These are phyloP conservation scores for Sclerotinia spermophila DNA, from an alignment of 2,329 filamentous ascomycete species.

Conservation along the genomic window DNA sequence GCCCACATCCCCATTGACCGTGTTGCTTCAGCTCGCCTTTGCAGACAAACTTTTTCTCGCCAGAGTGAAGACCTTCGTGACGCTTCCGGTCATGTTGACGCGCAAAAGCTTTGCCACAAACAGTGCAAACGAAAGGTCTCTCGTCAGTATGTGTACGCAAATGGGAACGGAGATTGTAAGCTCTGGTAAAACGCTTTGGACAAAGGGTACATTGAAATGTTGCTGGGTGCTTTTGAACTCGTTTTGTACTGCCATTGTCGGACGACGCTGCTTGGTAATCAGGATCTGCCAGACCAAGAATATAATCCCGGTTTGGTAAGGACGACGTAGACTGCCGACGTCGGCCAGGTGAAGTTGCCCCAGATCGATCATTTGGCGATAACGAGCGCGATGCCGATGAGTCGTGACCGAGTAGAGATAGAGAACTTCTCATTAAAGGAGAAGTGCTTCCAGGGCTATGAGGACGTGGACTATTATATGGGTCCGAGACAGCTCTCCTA, in stretches of 20 bases:
- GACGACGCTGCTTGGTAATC: slow-evolving; percentile 67
- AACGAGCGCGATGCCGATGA: slow-evolving; percentile 48
- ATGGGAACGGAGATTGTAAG: slow-evolving; percentile 95
- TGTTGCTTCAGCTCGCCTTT: slow-evolving; percentile 82
- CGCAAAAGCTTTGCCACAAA: slow-evolving; percentile 95
- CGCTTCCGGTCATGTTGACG: slow-evolving; percentile 96
- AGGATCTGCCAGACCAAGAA: slow-evolving; percentile 87
- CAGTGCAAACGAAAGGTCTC: slow-evolving; percentile 92
- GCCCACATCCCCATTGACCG: slow-evolving; percentile 86
- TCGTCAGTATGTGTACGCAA: slow-evolving; percentile 96
- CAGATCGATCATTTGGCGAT: slow-evolving; percentile 56
- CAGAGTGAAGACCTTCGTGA: slow-evolving; percentile 92
- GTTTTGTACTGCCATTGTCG: slow-evolving; percentile 61
- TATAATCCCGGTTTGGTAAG: slow-evolving; percentile 64
- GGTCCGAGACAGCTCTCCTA: slow-evolving; percentile 38
- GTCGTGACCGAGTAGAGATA: slow-evolving; percentile 42
- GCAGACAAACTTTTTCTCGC: slow-evolving; percentile 98
- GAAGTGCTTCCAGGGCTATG: slow-evolving; percentile 49
- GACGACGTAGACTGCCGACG: slow-evolving; percentile 61
- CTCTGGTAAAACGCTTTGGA: slow-evolving; percentile 91
- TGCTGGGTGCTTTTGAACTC: slow-evolving; percentile 95
- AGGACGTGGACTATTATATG: slow-evolving; percentile 45
- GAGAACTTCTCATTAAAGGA: slow-evolving; percentile 51
- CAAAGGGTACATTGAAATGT: slow-evolving; percentile 94
- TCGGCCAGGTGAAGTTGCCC: slow-evolving; percentile 44